Base-by-base conservation (phyloP, 139 green algal species). In the Chlorella ohadii region DNA sequence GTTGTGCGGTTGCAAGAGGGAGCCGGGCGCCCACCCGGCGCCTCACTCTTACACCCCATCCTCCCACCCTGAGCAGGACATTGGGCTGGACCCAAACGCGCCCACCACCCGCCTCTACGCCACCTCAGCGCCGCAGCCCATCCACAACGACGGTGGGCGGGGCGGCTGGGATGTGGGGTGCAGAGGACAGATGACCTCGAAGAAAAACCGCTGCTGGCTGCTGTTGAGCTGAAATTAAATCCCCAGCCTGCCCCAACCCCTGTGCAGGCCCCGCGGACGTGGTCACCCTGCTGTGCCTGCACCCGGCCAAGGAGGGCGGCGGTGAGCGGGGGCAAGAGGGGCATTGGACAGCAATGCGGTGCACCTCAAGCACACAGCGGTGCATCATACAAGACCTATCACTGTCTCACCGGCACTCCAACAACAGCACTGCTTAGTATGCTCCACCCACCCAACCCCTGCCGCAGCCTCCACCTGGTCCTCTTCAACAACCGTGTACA, bases 91-190 rank as follows among this genome's bases (percentile, higher is more conserved):
- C 85, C 86, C 88, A 15, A 84, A 86, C 31, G 70, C 89, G 51
- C 89, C 92, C 34, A 84, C 79, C 59, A 94, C 91, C 0, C 91
- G 93, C 34, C 88, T 96, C 20, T 96, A 94, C 75, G 89, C 91
- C 71, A 96, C 92, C 2, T 86, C 63, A 4, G 90, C 39, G 86
- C 88, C 39, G 86, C 80, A 95, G 84, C 92, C 92, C 2, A 93
- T 81, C 76, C 92, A 95, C 89, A 90, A 90, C 36, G 92, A 95
- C 81, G 84, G 72, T 78, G 68, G 33, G 68, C 15, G 15, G 51
- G 44, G 7, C 34, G 33, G 28, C 13, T 39, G n/a, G 2, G 31
- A 34, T 17, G n/a, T 17, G 33, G 66, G 66, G 9, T 41, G 31
- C n/a, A n/a, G 31, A 27, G 33, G 28, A 39, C n/a, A 11, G 7